Base-by-base conservation (phyloP, 257 asterid genomes). In the Solanum sitiens region DNA sequence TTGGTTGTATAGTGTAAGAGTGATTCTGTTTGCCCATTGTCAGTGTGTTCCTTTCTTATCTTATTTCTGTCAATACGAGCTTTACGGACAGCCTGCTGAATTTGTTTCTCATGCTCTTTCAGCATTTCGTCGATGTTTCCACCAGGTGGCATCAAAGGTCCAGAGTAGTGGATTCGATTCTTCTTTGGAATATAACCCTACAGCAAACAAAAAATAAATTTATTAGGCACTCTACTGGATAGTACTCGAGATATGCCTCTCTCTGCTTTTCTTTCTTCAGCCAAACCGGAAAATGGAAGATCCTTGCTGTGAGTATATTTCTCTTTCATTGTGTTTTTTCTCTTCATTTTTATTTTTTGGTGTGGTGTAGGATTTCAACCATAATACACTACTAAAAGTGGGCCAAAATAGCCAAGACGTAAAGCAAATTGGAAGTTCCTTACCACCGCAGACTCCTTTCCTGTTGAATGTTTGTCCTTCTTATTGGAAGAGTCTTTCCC, bases 101-200 rank as follows among this genome's bases (percentile, higher is more conserved):
- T 94, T 89, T 94, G 98, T 86, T 87, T 95, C 87, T 94, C 98
- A 39, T 95, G 98, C 89, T 95, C 98, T 90, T 90, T 93, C 79
- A 96, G 96, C 96, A 96, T 96, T 74, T 96, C 98, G 83, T 95
- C 98, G 33, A 94, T 91, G 83, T 92, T 93, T 74, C 95, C 95
- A 37, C 94, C 93, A 0, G 93, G 92, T 56, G 96, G 95, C 83
- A 95, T 71, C 92, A 96, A 87, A 6, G 98, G 98, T 70, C 98
- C 98, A 6, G 98, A 95, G 89, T 94, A 94, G 93, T 95, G 96
- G 88, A 95, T 94, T 86, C 95, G 87, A 3, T 94, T 79, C 90
- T 92, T 89, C 92, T 94, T 95, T 21, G 89, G 86, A 83, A 91
- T 90, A 88, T 87, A 90, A 21, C 88, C 94, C 98, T 95, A 82